These are phyloP conservation scores for Zygoascus sp. DNA, from an alignment of 1,139 yeast species.

Conservation along the genomic window DNA sequence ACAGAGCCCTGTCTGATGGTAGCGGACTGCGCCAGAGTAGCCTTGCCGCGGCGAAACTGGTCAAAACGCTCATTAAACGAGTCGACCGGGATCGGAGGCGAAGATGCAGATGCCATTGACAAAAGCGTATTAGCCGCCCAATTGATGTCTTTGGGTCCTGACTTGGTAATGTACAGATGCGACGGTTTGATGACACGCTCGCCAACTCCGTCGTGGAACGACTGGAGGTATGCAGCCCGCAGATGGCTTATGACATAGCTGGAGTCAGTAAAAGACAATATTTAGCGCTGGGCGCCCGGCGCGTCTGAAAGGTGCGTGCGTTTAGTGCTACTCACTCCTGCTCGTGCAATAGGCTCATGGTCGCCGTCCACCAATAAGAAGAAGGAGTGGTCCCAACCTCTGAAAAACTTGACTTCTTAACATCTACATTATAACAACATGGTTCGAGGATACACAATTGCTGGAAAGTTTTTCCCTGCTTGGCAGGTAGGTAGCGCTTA, in stretches of 20 bases:
- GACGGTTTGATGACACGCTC: slow-evolving; percentile 31
- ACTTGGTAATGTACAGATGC: slow-evolving; percentile 30
- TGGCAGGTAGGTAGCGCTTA: slow-evolving; percentile 9
- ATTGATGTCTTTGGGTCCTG: slow-evolving; percentile 26
- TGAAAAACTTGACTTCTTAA: slow-evolving; percentile 1
- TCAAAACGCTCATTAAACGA: slow-evolving; percentile 12
- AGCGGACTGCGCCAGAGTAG: not conserved
- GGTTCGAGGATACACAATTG: slow-evolving; percentile 9
- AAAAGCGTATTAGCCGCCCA: slow-evolving; percentile 29
- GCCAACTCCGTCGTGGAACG: slow-evolving; percentile 34
- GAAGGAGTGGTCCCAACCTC: not conserved
- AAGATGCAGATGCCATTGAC: slow-evolving; percentile 26
- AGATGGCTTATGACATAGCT: slow-evolving; percentile 33
- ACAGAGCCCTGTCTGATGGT: slow-evolving; percentile 3
- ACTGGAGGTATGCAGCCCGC: slow-evolving; percentile 33
- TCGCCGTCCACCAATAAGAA: slow-evolving; percentile 35
- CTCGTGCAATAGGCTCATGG: slow-evolving; percentile 31
- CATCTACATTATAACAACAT: slow-evolving; percentile 1
- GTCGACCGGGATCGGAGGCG: slow-evolving; percentile 31
- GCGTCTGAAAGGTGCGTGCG: no score
- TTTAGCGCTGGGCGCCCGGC: not conserved
- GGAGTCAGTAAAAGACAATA: not conserved
- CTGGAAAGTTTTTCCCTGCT: slow-evolving; percentile 11
- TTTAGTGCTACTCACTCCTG: slow-evolving; percentile 24
- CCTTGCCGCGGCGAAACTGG: slow-evolving; percentile 11